phyloP scores from a whole-genome alignment of 2,329 filamentous ascomycete genomes.

The Neofusicoccum cordaticola region DNA sequence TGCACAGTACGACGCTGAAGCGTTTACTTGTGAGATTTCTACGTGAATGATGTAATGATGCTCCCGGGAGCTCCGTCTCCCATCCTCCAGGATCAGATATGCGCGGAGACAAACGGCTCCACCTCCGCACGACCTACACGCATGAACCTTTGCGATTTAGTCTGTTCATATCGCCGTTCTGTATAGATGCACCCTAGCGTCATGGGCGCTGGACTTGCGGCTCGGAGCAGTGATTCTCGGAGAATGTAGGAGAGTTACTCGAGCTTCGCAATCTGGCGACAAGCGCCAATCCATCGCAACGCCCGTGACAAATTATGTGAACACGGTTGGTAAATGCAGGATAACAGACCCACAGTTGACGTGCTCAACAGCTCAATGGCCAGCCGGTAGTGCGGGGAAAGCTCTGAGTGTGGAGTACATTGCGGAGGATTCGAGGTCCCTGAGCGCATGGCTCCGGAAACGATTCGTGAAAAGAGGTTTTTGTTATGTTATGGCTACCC shows the following conservation, averaged over 20 bases:
- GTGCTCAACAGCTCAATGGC: background rate
- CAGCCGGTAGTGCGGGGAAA: conserved; percentile 3
- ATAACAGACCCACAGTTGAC: background rate
- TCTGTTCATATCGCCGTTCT: background rate
- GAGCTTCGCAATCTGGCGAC: background rate
- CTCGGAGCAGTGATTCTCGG: background rate
- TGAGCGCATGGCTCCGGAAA: background rate
- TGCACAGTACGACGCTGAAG: too few species aligned
- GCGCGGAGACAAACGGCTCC: background rate
- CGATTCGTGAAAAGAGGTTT: conserved; percentile 7
- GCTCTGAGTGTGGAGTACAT: background rate
- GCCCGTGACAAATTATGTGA: background rate
- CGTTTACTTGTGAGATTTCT: too few species aligned
- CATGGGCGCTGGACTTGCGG: background rate
- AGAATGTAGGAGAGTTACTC: background rate
- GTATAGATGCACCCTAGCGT: background rate
- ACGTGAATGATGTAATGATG: too few species aligned
- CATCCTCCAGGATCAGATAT: too few species aligned
- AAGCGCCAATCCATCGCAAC: background rate
- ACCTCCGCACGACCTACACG: background rate
- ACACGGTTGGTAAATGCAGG: background rate
- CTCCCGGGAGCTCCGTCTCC: too few species aligned
- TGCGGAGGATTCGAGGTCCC: conserved; percentile 6
- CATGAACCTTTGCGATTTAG: background rate
- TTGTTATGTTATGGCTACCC: conserved; percentile 14